Evolutionary conservation across 352 stramenopile species (phyloP), one percentile per base, ranked within the genome.

Genomic region (Pythium dissimile): DNA sequence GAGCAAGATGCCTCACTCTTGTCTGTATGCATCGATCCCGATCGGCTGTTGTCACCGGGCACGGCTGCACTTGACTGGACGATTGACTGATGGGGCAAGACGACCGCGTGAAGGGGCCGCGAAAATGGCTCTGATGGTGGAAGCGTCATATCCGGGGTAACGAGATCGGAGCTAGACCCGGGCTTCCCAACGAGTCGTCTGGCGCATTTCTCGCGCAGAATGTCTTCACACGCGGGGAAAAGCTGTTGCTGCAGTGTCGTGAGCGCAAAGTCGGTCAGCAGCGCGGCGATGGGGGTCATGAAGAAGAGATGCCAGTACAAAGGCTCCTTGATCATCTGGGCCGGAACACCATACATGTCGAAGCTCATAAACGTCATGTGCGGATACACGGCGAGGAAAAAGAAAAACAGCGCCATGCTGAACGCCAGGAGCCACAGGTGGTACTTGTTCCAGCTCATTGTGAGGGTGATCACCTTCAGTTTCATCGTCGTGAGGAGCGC

Each of bases 321-420:
- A 18, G 75, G 62, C 39, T 77, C 62, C 2, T 21, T 20, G 7
- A 78, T 54, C 75, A 87, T 81, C 13, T 58, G 56, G 0, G 35
- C 15, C 0, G 80, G 72, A 2, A 90, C 75, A 0, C 77, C 77
- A 28, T 68, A 65, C 80, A 88, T 88, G 57, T 88, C 80, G 55
- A 64, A 83, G 63, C 77, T 79, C 53, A 90, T 63, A 58, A 86
- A 86, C n/a, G 80, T 86, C 47, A 86, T 66, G 34, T 67, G 62
- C 15, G 79, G 81, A 38, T 88, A 89, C 2, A 83, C 68, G 26
- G 74, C 21, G 24, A 89, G 60, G 59, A 92, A 92, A 54, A 89
- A 77, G 50, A 76, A 68, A 51, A 75, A 92, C 30, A 92, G 70
- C 31, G 39, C 44, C 10, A 77, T 48, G 37, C 77, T 88, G 59